These are phyloP conservation scores for Tausonia pullulans DNA, from an alignment of 1,284 basidiomycete species.

Conservation along the genomic window DNA sequence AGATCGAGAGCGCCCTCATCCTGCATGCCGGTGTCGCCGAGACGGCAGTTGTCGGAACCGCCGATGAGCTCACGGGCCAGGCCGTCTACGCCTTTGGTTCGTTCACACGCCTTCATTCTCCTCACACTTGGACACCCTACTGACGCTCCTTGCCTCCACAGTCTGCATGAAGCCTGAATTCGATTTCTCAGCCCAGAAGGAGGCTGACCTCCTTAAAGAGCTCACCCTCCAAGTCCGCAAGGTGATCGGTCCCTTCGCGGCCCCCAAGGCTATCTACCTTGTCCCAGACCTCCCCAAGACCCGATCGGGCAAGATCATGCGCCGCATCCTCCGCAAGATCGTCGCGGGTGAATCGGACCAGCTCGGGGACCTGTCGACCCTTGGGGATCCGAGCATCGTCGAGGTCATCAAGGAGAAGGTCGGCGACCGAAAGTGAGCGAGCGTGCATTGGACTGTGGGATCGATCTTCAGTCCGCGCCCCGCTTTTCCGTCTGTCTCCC, in stretches of 20 bases:
- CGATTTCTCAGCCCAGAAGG: constrained; percentile 55
- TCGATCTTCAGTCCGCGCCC: too few species aligned
- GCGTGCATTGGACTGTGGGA: background rate
- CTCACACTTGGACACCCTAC: background rate
- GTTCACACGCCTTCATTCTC: constrained; percentile 22
- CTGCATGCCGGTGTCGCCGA: constrained; percentile 90
- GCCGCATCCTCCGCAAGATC: constrained; percentile 85
- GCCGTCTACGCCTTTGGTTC: constrained; percentile 75
- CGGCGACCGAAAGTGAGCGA: background rate
- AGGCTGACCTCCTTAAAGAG: constrained; percentile 68
- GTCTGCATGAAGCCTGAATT: constrained; percentile 61
- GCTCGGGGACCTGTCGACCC: constrained; percentile 73
- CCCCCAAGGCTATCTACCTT: constrained; percentile 83
- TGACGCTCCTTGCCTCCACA: constrained; percentile 26
- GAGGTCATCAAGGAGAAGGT: constrained; percentile 70
- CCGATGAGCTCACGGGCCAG: constrained; percentile 69
- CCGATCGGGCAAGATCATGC: constrained; percentile 73
- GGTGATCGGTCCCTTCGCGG: constrained; percentile 54
- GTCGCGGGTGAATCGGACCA: constrained; percentile 86
- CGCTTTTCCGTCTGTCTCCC: too few species aligned
- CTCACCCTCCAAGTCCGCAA: constrained; percentile 89
- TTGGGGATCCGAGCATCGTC: constrained; percentile 75
- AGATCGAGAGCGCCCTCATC: constrained; percentile 94
- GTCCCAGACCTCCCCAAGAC: constrained; percentile 90
- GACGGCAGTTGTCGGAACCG: constrained; percentile 73